These are phyloP conservation scores for Podospora anserina DNA, from an alignment of 495 filamentous ascomycete genomes.

Conservation along the genomic window DNA sequence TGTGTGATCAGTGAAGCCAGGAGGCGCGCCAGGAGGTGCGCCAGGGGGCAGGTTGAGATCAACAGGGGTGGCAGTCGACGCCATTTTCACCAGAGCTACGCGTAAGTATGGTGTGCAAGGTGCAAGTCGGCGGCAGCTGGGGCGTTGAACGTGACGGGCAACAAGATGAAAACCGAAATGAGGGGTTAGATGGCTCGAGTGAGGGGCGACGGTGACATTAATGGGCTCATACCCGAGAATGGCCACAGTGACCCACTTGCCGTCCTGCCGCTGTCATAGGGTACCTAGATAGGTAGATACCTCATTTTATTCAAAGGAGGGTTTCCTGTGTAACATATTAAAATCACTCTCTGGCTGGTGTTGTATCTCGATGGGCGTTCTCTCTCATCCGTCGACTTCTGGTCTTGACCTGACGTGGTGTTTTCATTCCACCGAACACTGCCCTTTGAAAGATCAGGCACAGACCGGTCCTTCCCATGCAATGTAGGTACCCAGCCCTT, in stretches of 20 bases:
- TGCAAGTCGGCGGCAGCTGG: background rate
- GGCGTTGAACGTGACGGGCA: background rate
- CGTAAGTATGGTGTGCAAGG: background rate
- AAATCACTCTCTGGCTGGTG: no score
- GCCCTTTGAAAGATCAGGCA: no score
- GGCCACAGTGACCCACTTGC: background rate
- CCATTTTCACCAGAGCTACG: background rate
- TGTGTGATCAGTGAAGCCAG: conserved; percentile 27
- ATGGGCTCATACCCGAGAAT: background rate
- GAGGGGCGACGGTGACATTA: background rate
- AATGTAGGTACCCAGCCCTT: background rate
- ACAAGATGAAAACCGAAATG: background rate
- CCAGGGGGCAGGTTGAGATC: background rate
- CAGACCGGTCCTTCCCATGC: no score
- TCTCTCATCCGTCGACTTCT: no score
- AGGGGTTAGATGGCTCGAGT: background rate
- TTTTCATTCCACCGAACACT: no score
- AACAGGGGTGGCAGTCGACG: background rate
- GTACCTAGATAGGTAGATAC: background rate
- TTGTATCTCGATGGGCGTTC: no score
- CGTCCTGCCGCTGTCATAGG: background rate
- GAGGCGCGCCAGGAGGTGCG: conserved; percentile 12
- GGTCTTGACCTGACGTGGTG: no score
- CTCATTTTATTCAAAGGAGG: no score
- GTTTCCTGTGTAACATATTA: no score